Evolutionary conservation across 352 stramenopile species (phyloP).

Genomic region (Phytophthora ramorum): DNA sequence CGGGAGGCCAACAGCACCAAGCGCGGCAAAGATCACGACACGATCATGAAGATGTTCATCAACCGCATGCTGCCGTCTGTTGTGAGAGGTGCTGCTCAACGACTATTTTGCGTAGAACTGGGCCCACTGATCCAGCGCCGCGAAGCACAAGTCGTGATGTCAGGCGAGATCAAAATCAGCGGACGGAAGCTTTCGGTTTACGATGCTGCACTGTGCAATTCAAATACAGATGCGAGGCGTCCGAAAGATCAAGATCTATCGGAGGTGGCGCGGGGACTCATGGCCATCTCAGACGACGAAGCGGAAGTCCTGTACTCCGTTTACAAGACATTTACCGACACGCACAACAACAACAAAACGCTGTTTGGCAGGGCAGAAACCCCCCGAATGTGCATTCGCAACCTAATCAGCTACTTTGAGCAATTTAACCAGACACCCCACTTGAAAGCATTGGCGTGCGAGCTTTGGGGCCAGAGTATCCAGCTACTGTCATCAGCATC

Average conservation of each 20-base stretch:
- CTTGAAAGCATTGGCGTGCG: slow-evolving; percentile 47
- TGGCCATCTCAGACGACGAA: slow-evolving; percentile 59
- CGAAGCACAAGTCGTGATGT: slow-evolving; percentile 63
- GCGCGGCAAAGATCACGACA: slow-evolving; percentile 70
- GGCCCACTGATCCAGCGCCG: slow-evolving; percentile 60
- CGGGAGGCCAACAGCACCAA: slow-evolving; percentile 62
- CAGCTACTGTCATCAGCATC: slow-evolving; percentile 41
- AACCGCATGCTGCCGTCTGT: slow-evolving; percentile 73
- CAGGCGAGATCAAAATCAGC: slow-evolving; percentile 69
- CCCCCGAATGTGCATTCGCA: slow-evolving; percentile 61
- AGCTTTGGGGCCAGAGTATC: slow-evolving; percentile 67
- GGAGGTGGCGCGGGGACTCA: slow-evolving; percentile 54
- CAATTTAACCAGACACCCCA: slow-evolving; percentile 61
- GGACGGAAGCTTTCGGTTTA: slow-evolving; percentile 67
- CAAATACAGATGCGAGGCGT: slow-evolving; percentile 2
- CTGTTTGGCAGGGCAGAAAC: slow-evolving; percentile 52
- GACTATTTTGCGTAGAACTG: slow-evolving; percentile 69
- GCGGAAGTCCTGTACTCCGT: slow-evolving; percentile 51
- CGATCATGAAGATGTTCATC: slow-evolving; percentile 83
- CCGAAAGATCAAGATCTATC: slow-evolving; percentile 41
- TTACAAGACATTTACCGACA: slow-evolving; percentile 62
- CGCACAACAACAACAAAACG: slow-evolving; percentile 58
- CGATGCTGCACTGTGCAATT: slow-evolving; percentile 52
- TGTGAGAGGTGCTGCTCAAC: slow-evolving; percentile 63
- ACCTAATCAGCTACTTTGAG: slow-evolving; percentile 70